Percentiles rank a stretch among this genome's conserved stretches.
phyloP scores from a whole-genome alignment of 1,284 basidiomycete species.

The Papiliotrema flavescens region DNA sequence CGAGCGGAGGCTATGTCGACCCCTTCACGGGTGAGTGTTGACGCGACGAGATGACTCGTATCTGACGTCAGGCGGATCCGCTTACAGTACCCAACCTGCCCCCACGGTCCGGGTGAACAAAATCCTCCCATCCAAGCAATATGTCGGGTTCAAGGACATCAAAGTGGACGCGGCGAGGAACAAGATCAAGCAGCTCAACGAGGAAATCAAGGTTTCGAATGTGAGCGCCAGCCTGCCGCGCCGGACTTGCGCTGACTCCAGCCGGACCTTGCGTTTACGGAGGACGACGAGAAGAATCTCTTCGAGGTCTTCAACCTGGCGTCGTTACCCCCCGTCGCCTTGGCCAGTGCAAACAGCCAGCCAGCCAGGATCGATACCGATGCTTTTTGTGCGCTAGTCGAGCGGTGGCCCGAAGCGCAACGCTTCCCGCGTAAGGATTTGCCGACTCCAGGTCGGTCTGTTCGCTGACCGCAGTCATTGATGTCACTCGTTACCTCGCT shows the following conservation, averaged over 20 bases:
- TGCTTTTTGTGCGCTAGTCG: constrained; percentile 62
- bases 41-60: neutral
- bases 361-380: constrained; percentile 56
- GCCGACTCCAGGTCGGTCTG: neutral
- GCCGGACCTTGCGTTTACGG: constrained; percentile 69
- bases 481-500: constrained; percentile 75
- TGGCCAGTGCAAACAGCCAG: constrained; percentile 21
- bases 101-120: constrained; percentile 46
- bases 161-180: constrained; percentile 81
- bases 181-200: constrained; percentile 79
- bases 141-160: constrained; percentile 76
- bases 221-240: constrained; percentile 16
- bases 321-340: constrained; percentile 54
- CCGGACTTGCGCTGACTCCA: constrained; percentile 32
- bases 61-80: constrained; percentile 10
- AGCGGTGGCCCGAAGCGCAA: constrained; percentile 73
- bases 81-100: constrained; percentile 33
- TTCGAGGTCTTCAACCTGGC: constrained; percentile 66
- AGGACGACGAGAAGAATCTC: constrained; percentile 61
- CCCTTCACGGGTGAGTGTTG: constrained; percentile 35
- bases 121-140: constrained; percentile 48
- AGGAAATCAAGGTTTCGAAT: constrained; percentile 54
- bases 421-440: constrained; percentile 71
- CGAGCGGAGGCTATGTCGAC: constrained; percentile 21
- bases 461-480: constrained; percentile 63